Base-by-base conservation (phyloP, 306 rosid species). In the Senna siamea region DNA sequence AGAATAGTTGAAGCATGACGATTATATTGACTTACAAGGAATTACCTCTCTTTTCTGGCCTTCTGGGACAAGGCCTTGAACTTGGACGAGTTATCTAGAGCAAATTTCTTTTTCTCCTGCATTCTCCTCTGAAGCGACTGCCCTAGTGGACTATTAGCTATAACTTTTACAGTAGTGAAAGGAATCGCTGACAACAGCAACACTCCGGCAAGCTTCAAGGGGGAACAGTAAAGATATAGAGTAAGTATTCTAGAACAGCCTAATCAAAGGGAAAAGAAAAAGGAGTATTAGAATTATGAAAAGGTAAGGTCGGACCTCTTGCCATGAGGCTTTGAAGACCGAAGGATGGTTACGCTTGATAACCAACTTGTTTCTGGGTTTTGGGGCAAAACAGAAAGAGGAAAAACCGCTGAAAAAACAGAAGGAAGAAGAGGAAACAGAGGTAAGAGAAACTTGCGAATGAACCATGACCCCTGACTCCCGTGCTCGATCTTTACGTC, bases 111-210 rank as follows among this genome's bases (percentile, higher is more conserved):
- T 47, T 68, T 80, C 66, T 82, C 81, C 72, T 76, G 82, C 86
- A 91, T 63, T 55, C 82, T 76, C 66, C 87, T 81, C 93, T 84
- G 96, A 59, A 93, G 97, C 47, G 89, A 91, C 68, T 85, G 89
- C 14, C 98, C 97, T 0, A 91, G n/a, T 1, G 98, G 84, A 81
- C 98, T 93, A 67, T 87, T 91, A 44, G 98, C 98, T 55, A 93
- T 76, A 79, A 87, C 91, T 84, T 93, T 91, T 37, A 91, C 98
- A 14, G 90, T 92, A 23, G 91, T 88, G 86, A 93, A 93, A 23
- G 98, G 98, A 78, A 93, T 70, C 34, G 96, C 98, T 19, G 98
- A 93, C 86, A 93, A 86, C 17, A 89, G 58, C 65, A 93, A 48
- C 72, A 93, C 96, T 77, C 98, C 98, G 0, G 89, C 94, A 61